Conservation (phyloP, 768 basidiomycete species). For the Coprinopsis cinerea region DNA sequence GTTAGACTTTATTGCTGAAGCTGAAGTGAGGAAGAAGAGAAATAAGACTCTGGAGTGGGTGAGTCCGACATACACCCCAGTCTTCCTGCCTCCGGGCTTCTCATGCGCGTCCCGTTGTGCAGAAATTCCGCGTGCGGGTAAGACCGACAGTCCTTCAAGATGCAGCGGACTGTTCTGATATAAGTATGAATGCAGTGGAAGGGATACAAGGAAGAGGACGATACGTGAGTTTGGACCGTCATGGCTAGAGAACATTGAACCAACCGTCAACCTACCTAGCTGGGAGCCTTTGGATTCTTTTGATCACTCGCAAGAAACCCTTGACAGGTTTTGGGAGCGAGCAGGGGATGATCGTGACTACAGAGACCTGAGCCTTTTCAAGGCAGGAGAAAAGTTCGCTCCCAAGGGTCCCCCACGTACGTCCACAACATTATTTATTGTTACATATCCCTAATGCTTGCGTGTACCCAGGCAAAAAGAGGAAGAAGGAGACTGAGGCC, state of each 20-base stretch:
- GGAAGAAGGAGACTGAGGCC: not conserved
- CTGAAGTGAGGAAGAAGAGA: constrained; percentile 39
- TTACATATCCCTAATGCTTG: not conserved
- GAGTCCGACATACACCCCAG: constrained; percentile 28
- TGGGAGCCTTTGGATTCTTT: constrained; percentile 70
- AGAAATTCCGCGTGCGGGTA: constrained; percentile 60
- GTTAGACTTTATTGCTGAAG: constrained; percentile 48
- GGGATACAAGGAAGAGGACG: constrained; percentile 43
- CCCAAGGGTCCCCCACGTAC: constrained; percentile 58
- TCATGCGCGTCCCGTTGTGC: constrained; percentile 7
- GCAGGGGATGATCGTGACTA: constrained; percentile 45
- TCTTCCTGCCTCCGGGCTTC: constrained; percentile 8
- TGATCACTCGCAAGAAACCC: constrained; percentile 46
- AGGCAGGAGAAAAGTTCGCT: constrained; percentile 46
- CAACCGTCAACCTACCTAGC: constrained; percentile 25
- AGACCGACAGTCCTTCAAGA: constrained; percentile 13
- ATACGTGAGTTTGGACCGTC: constrained; percentile 45
- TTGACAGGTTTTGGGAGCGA: constrained; percentile 48
- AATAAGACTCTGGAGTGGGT: constrained; percentile 44
- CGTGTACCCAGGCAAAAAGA: constrained; percentile 5
- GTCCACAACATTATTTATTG: constrained; percentile 5
- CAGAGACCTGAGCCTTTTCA: constrained; percentile 43
- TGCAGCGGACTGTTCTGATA: not conserved
- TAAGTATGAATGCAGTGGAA: constrained; percentile 45
- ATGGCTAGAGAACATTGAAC: not conserved